Percentiles rank a stretch among this genome's conserved stretches.
phyloP scores from a whole-genome alignment of 2,329 filamentous ascomycete genomes.

The Alternaria hordeiaustralica region DNA sequence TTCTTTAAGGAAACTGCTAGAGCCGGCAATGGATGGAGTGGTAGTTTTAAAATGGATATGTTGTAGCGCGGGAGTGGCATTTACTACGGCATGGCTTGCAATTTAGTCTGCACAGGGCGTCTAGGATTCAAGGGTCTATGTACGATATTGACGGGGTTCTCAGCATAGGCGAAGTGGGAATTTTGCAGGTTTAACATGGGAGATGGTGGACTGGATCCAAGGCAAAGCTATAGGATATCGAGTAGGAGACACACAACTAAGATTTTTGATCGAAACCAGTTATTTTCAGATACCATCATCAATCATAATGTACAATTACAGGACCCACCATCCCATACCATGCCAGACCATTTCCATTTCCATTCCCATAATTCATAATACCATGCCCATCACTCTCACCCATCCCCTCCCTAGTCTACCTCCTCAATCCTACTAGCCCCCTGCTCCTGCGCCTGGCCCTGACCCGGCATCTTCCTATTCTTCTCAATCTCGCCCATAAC shows the following conservation, averaged over 20 bases:
- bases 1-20: no score
- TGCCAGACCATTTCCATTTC: background rate
- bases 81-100: background rate
- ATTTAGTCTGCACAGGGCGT: background rate
- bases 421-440: background rate
- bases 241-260: background rate
- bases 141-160: background rate
- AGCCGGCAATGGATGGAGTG: background rate
- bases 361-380: background rate
- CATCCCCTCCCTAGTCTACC: background rate
- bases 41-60: background rate
- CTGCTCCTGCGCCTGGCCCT: conserved; percentile 38
- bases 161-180: background rate
- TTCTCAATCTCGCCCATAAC: conserved; percentile 72
- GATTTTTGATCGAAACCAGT: background rate
- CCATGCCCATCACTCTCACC: background rate
- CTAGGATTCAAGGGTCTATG: background rate
- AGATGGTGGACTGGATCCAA: background rate
- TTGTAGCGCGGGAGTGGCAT: background rate
- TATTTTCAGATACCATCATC: conserved; percentile 10
- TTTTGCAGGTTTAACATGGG: background rate
- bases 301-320: conserved; percentile 18
- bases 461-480: conserved; percentile 47
- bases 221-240: background rate
- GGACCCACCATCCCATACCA: background rate